Base-by-base conservation (phyloP, 805 yeast species). In the Cyberlindnera mrakii region DNA sequence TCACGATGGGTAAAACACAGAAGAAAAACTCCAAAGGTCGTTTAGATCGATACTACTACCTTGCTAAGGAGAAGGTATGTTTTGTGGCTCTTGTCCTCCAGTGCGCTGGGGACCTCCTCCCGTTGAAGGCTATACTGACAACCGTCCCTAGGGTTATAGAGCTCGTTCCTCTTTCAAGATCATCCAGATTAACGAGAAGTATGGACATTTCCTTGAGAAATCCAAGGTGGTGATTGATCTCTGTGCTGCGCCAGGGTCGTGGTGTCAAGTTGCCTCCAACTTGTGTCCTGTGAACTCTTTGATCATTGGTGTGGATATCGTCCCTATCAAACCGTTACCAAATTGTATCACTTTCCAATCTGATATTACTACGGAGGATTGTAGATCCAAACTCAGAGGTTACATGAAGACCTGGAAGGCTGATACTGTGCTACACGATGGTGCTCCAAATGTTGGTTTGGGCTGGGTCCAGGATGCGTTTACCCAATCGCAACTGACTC, bases 401-500 rank as follows among this genome's bases (percentile, higher is more conserved):
- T 89, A 91, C 61, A 82, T 93, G 83, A 93, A 93, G 64, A 90
- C 98, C 1, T 93, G 98, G 97, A 93, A 93, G 58, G 99, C 98
- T 1, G 98, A 93, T 61, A 87, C 96, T 0, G 98, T 93, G 16
- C 70, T 93, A 60, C 99, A 93, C 67, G 99, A 93, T 75, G 99
- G 99, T 82, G 99, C 99, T 25, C 99, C 99, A 27, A 93, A 93
- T 60, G 98, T 93, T 56, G 99, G 99, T 82, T 75, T 93, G 59
- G 96, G 96, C n/a, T 93, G 99, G 99, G 93, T 86, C 17, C 99
- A 93, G 66, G 99, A 93, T 78, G 99, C 99, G 1, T 93, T 87
- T 68, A 88, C 98, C 2, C 99, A 93, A 69, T 88, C 96, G 23
- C 98, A 91, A 60, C 78, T 93, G 54, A 95, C 96, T 27, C 71